Evolutionary conservation across 192 early-diverging fungal genomes (phyloP), one percentile per base, ranked within the genome.

Genomic region (Coemansia sp.): DNA sequence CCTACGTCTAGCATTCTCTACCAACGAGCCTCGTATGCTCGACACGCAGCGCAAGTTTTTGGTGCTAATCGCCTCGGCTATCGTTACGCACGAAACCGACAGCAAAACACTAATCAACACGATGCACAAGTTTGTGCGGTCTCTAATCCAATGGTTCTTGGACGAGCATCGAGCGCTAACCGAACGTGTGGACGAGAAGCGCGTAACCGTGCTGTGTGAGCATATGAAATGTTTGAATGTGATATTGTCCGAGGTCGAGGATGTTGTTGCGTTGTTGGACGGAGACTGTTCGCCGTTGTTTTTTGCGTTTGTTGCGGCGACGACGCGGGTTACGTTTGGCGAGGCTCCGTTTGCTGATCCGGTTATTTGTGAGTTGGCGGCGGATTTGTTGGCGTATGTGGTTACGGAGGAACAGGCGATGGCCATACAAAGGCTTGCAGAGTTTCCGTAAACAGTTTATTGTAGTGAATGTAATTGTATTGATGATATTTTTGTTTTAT

Each of bases 401-500:
- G 74, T 82, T 14, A 82, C 79, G 3, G 71, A 82, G 43, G 75
- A 76, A 12, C 74, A 82, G 62, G 78, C 69, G 9, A n/a, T 66
- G 51, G 57, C 68, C 0, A 81, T 81, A 9, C 78, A 75, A 10
- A 47, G 24, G 2, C 63, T 81, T 51, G 41, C 47, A 25, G 45
- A 60, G 23, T 27, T 27, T 60, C 8, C 19, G 2, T 45, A 23
- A 14, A 19, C 2, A 37, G 21, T 50, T 10, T 51, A 37, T 37
- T 61, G 8, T 60, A 35, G 41, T 15, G 11, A 45, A 15, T 38
- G 11, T 39, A 48, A 17, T 14, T 48, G 21, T 50, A 57, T 25
- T 49, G 39, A 66, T 49, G 22, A 5, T 38, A 43, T 12, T 11
- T 47, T 47, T 12, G 43, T n/a, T 15, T n/a, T 47, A n/a, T 47